Evolutionary conservation across 2,329 filamentous ascomycete genomes (phyloP).

Genomic region (Ampelomyces quisqualis): DNA sequence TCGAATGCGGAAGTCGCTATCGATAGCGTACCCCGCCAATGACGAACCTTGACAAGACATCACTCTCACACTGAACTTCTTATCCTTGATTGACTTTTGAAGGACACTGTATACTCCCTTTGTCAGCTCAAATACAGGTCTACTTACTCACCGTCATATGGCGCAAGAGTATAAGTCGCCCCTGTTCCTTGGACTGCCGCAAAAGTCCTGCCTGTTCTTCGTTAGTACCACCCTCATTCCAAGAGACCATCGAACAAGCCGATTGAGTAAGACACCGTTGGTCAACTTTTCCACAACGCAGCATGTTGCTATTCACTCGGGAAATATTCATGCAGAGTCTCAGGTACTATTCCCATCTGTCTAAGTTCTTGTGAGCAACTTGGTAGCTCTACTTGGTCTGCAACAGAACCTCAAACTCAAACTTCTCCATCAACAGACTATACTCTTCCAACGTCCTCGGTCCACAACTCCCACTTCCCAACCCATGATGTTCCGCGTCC

Average conservation of each 20-base stretch:
- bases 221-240: no score
- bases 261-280: no score
- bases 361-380: not conserved
- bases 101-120: not conserved
- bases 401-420: conserved; percentile 42
- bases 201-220: conserved; percentile 26
- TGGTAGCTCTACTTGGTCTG: conserved; percentile 6
- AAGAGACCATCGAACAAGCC: not conserved
- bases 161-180: conserved; percentile 18
- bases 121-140: conserved; percentile 4
- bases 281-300: no score
- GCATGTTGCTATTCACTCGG: no score
- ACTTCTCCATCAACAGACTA: conserved; percentile 39
- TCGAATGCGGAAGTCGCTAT: conserved; percentile 8
- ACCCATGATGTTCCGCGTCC: conserved; percentile 63
- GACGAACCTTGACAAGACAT: not conserved
- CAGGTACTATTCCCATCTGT: not conserved
- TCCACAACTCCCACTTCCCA: conserved; percentile 64
- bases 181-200: conserved; percentile 20
- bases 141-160: conserved; percentile 30
- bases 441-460: conserved; percentile 52
- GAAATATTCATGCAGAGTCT: not conserved
- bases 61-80: not conserved
- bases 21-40: conserved; percentile 4
- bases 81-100: no score